Evolutionary conservation across 495 filamentous ascomycete genomes (phyloP), one percentile per base, ranked within the genome.

Genomic region (Aspergillus heteromorphus): DNA sequence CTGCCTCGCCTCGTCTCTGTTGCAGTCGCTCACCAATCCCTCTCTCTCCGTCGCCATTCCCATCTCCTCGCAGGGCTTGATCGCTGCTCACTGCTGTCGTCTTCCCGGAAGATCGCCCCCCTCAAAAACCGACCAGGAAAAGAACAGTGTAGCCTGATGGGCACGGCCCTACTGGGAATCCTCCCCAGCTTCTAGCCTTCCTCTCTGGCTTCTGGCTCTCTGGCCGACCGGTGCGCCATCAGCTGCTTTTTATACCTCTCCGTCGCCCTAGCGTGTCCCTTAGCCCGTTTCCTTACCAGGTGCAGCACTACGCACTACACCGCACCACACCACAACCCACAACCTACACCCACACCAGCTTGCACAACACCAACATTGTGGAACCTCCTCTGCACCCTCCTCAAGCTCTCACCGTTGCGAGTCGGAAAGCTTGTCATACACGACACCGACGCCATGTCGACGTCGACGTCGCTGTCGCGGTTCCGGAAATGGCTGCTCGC

Each of bases 401-500:
- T 13, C 34, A 13, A 14, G 13, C 34, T 38, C 34, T 38, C 34
- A 38, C 34, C 13, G 34, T 38, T 5, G 11, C 34, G 6, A 38
- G 34, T n/a, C 34, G 34, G 34, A 34, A n/a, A 38, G 34, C 11
- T n/a, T 31, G 43, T 30, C 47, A 30, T 34, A 48, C 40, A 13
- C n/a, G 23, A 27, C 40, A 25, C 30, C 40, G 67, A 40, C 52
- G 67, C 43, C 52, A 75, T 77, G 73, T 54, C 73, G 54, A 67
- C 76, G 45, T 85, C 80, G 53, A 74, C 83, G 73, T 85, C 92
- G 59, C 78, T 93, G 11, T 86, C 86, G 6, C 81, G 84, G 53
- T 65, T 90, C 27, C 85, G 89, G 50, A 89, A 85, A 75, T 97
- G 93, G 93, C 75, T 97, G 58, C 73, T 92, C 51, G 84, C 85